Base-by-base conservation (phyloP, 2,329 filamentous ascomycete species). In the Coniosporium tulheliwenetii region DNA sequence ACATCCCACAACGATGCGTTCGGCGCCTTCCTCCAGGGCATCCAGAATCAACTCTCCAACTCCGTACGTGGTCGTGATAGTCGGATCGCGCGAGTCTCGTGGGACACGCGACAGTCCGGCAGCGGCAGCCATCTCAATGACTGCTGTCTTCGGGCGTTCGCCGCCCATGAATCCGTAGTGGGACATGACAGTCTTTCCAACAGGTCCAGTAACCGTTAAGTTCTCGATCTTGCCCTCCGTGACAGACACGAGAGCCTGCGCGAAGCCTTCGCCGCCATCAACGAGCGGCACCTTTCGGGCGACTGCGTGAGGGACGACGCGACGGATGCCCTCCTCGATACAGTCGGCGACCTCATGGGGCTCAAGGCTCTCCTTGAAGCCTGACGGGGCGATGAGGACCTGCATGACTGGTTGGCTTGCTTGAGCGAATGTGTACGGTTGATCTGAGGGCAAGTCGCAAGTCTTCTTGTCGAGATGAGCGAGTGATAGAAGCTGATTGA, bases 241-340 rank as follows among this genome's bases (percentile, higher is more conserved):
- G 3, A 61, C 58, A 31, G 57, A 53, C 10, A 70, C 62, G 10
- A 73, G 51, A n/a, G 66, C 66, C 7, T 56, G 53, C 13, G 64
- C 65, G 47, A 72, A 72, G 3, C 69, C 68, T 43, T 73, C 69
- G 41, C 69, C 69, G 2, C 69, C 70, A 47, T 73, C 70, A 3
- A 70, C 64, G 8, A 73, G 54, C 8, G 69, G 69, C 3, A 68
- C 61, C 47, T 71, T 71, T 39, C 54, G 61, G 32, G 71, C 50
- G 1, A 53, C 47, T 12, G 65, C 62, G 32, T 58, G 52, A n/a
- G 60, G 60, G 3, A 67, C 47, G 2, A 67, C 66, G 12, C 61
- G 60, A 0, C 64, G 53, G 15, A 71, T 60, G 2, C 68, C 69
- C 3, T 54, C 54, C 47, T 69, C 65, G 41, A 73, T 72, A 41